A percentile compares a stretch with the other conserved stretches of the same genome.
Evolutionary conservation across 176 grass and related monocot genomes (phyloP).

Genomic region (Oryza australiensis): DNA sequence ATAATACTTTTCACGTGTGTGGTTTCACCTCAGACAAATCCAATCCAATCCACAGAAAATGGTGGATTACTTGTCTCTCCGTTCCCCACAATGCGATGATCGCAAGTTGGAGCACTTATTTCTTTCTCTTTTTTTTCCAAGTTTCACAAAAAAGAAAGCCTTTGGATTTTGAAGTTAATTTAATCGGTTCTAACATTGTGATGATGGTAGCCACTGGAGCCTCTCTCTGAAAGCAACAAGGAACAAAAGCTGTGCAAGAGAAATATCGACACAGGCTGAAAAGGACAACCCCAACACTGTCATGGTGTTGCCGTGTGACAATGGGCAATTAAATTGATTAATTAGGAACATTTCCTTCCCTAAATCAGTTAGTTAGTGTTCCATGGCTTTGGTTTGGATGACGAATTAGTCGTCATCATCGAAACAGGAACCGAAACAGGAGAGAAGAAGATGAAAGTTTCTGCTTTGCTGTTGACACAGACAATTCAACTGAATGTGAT

Average conservation of each 20-base stretch:
- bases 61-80: constrained; percentile 8
- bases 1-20: constrained; percentile 22
- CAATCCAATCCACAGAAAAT: background rate
- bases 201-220: constrained; percentile 28
- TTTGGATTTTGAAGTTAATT: background rate
- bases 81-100: constrained; percentile 17
- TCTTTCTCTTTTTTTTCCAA: background rate
- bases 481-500: background rate
- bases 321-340: background rate
- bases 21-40: background rate
- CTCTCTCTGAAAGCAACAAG: constrained; percentile 34
- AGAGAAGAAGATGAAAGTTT: constrained; percentile 1
- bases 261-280: constrained; percentile 8
- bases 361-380: background rate
- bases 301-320: constrained; percentile 18
- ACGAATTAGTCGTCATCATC: background rate
- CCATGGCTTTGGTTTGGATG: background rate
- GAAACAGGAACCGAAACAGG: background rate
- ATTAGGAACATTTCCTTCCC: background rate
- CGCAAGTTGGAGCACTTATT: background rate
- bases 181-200: background rate
- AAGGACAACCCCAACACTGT: constrained; percentile 14
- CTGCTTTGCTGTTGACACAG: background rate
- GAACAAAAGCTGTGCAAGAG: background rate
- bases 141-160: background rate